A percentile compares a stretch with the other conserved stretches of the same genome.
These are phyloP conservation scores for Ceratobasidium theobromae DNA, from an alignment of 1,284 basidiomycete genomes.

Conservation along the genomic window DNA sequence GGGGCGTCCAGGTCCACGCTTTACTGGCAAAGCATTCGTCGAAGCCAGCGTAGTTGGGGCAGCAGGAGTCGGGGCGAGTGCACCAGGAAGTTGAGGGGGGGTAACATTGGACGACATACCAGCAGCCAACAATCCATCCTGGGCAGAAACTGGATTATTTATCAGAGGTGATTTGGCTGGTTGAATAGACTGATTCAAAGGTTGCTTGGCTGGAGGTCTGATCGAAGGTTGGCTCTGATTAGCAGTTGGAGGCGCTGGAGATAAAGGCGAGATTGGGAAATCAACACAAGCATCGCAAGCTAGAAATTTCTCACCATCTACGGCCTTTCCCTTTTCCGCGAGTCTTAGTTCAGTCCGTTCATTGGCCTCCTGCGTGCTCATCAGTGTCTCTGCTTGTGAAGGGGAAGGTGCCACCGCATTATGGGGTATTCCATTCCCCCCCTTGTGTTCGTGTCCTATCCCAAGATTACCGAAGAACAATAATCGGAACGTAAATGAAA, in stretches of 20 bases:
- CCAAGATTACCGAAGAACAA: background rate
- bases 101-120: background rate
- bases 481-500: background rate
- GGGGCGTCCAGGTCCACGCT: conserved; percentile 24
- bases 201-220: too few relatives aligned
- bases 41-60: background rate
- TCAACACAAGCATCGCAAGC: background rate
- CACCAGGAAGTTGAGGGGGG: background rate
- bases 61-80: background rate
- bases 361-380: conserved; percentile 22
- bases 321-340: conserved; percentile 14
- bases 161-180: too few relatives aligned
- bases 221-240: too few relatives aligned
- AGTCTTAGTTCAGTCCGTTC: conserved; percentile 11
- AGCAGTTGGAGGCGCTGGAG: background rate
- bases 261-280: background rate
- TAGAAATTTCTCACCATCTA: background rate
- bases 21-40: background rate
- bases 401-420: background rate
- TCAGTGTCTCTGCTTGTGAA: conserved; percentile 23
- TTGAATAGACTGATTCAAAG: too few relatives aligned
- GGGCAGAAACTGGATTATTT: too few relatives aligned
- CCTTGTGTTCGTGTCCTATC: background rate
- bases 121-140: too few relatives aligned
- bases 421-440: too few relatives aligned